phyloP scores from a whole-genome alignment of 2,329 filamentous ascomycete species.

The Iodosphaeria phyllophila region DNA sequence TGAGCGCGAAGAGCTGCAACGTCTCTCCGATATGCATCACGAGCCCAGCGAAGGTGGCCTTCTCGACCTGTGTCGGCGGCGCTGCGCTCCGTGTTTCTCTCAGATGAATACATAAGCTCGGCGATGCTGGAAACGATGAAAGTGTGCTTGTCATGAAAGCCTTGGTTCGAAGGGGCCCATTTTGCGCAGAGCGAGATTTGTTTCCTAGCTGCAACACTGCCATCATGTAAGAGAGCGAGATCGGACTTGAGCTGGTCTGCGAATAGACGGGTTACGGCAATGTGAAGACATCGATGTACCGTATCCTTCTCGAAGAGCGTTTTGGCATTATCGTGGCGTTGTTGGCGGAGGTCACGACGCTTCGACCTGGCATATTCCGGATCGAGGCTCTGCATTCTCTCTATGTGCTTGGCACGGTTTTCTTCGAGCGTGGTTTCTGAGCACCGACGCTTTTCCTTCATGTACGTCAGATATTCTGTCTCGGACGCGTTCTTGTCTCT shows the following conservation, averaged over 20 bases:
- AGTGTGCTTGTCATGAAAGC: constrained; percentile 39
- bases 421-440: too few species aligned
- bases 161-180: constrained; percentile 36
- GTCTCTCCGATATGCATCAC: constrained; percentile 32
- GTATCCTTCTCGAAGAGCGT: constrained; percentile 20
- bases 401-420: not conserved
- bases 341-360: constrained; percentile 13
- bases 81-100: constrained; percentile 13
- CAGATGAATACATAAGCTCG: constrained; percentile 28
- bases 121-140: constrained; percentile 36
- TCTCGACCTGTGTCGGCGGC: constrained; percentile 18
- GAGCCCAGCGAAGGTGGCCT: constrained; percentile 31
- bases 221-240: constrained; percentile 18
- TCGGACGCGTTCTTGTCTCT: constrained; percentile 4
- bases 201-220: constrained; percentile 19
- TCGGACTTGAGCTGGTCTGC: constrained; percentile 33
- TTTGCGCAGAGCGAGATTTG: constrained; percentile 37
- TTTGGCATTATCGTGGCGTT: constrained; percentile 22
- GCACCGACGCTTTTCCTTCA: too few species aligned
- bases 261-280: constrained; percentile 34
- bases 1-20: constrained; percentile 31
- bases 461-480: too few species aligned
- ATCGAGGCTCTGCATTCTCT: not conserved
- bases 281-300: constrained; percentile 31
- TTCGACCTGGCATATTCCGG: constrained; percentile 5